Base-by-base conservation (phyloP, 306 rosid species). In the Carpinus viminea region DNA sequence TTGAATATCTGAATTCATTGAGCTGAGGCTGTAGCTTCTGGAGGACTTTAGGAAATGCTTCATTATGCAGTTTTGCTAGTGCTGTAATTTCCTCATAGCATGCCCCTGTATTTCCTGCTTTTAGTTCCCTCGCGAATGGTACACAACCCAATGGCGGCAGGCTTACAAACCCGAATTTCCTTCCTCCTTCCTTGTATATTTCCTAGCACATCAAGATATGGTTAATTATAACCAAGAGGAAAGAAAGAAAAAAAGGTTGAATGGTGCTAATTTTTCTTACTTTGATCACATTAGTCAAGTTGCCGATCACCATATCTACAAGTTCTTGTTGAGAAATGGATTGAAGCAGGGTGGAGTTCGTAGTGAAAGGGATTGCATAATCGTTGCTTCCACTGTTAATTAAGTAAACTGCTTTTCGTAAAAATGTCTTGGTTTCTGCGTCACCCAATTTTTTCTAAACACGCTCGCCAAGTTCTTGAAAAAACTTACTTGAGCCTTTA, bases 1-100 rank as follows among this genome's bases (percentile, higher is more conserved):
- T 36, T 73, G 94, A 85, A 76, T 86, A 90, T 71, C 81, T 84
- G 68, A 89, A 85, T 79, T 90, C 97, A 72, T 71, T 55, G 51
- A 89, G 79, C 1, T 82, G 64, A 52, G 28, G 79, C 73, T 52
- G 51, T 48, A 90, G 79, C 76, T 77, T 75, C 1, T 26, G 46
- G 54, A 88, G 90, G 66, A 76, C 60, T 61, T 21, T 11, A 3
- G 76, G 52, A 62, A 92, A 83, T 62, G 78, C 72, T 64, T 4
- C 36, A 36, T 89, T 84, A 38, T 89, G 93, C 18, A 82, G 45
- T 68, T 59, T 75, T 10, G 77, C 71, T 3, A 77, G 47, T 41
- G 72, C 56, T 24, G 87, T 60, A 15, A 62, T 47, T 64, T 78
- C 77, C 50, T 82, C 78, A 12, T 62, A 1, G 80, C 87, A 81